A percentile compares a stretch with the other conserved stretches of the same genome.
Conservation (phyloP, 176 grass and related monocot species). For the Poa annua region DNA sequence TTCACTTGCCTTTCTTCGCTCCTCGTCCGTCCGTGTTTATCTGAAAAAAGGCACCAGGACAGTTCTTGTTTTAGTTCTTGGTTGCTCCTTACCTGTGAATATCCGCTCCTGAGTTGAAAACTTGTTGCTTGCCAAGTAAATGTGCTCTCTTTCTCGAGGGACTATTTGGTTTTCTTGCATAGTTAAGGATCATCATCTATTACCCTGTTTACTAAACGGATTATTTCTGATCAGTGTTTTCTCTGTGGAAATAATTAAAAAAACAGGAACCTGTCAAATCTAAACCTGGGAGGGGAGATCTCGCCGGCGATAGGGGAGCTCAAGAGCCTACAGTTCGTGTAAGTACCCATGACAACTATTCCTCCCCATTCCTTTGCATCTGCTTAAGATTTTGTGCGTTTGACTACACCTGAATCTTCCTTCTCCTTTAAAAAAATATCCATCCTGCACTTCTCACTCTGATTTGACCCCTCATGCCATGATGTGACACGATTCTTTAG, state of each 20-base stretch:
- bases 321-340: conserved; percentile 81
- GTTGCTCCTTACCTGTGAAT: background rate
- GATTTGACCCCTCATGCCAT: conserved; percentile 47
- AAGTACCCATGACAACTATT: background rate
- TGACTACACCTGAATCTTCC: conserved; percentile 29
- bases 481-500: conserved; percentile 50
- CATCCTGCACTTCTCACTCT: conserved; percentile 16
- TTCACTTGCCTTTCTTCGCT: background rate
- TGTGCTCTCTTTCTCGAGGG: background rate
- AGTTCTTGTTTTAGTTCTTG: background rate
- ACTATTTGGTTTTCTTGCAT: background rate
- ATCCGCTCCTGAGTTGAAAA: background rate
- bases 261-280: conserved; percentile 93
- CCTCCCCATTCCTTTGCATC: conserved; percentile 29
- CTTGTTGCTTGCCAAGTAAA: background rate
- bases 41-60: background rate
- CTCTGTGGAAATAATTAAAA: background rate
- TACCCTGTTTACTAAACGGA: background rate
- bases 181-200: background rate
- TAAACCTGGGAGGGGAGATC: conserved; percentile 96
- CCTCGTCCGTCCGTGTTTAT: background rate
- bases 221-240: conserved; percentile 23
- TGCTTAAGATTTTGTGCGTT: conserved; percentile 43
- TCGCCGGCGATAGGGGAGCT: conserved; percentile 82
- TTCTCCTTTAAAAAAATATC: conserved; percentile 45